Evolutionary conservation across 768 basidiomycete genomes (phyloP), one percentile per base, ranked within the genome.

Genomic region (Phylloporus rhodoxanthus): DNA sequence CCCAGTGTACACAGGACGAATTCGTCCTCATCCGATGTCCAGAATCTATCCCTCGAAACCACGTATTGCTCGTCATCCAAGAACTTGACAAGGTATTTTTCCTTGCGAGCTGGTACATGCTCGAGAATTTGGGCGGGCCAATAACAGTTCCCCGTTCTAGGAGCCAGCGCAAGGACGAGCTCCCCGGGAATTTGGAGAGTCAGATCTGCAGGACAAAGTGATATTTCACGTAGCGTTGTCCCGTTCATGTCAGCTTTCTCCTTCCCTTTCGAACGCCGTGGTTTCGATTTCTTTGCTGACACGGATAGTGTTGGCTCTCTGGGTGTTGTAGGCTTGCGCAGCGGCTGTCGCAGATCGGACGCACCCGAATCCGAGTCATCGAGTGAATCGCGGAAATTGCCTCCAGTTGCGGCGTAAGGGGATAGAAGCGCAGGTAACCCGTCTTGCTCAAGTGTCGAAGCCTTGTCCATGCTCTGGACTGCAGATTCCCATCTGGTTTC

Each of bases 1-100:
- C 86, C 87, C 23, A 87, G 56, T 75, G 73, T 70, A 69, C 87
- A 89, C 6, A 68, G 76, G 19, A 66, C 72, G 65, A 89, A 90
- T n/a, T 69, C 81, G 2, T 75, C 70, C 50, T 87, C 76, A 19
- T 76, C 74, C 23, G 70, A 71, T 0, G 76, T 76, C 65, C 71
- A 84, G 63, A 90, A 87, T 69, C 68, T 72, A 23, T 71, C 69
- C 30, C 83, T 69, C 1, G 76, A 53, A 19, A 67, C 62, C 8
- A 82, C 63, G 8, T 66, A 51, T 50, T 67, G 62, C 37, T 66
- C 52, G 4, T 71, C 74, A 49, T 87, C 86, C 54, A 87, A 68
- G 66, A 78, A 90, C n/a, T 70, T 64, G 6, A 86, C 68, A 20
- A 54, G 60, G 61, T 87, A 91, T 58, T 69, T 75, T 48, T 74